Base-by-base conservation (phyloP, 2,329 filamentous ascomycete genomes). In the Aureobasidium sp. region DNA sequence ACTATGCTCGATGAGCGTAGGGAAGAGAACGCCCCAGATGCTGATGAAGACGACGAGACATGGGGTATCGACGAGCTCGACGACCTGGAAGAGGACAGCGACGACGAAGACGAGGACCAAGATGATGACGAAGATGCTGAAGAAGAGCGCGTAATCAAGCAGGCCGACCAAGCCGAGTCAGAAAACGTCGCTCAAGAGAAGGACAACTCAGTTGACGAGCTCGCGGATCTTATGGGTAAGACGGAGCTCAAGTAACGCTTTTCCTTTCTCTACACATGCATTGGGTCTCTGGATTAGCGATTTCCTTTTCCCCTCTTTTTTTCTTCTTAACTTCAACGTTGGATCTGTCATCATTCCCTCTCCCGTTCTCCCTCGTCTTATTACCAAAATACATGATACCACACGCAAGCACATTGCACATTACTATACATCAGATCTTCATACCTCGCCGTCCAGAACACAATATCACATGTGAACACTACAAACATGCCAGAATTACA, bases 21-120 rank as follows among this genome's bases (percentile, higher is more conserved):
- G 50, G 76, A 76, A 54, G 85, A 88, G 67, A 77, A 81, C 27
- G 75, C 76, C 24, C 80, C 78, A 19, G 77, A 82, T 11, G 78
- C 82, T 5, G 87, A 81, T 31, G 87, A 87, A 66, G 70, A 93
- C 40, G 81, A 88, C 47, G 88, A 91, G 64, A 84, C 86, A 27
- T 94, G 90, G 89, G 90, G 90, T 44, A 75, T 97, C 27, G 93
- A 96, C 71, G 89, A 89, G 70, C 82, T 96, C 48, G 89, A 88
- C 68, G 92, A 97, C 68, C 84, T 97, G 1, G 89, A 91, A 56
- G 82, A 85, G 11, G 83, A 85, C 14, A 86, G 87, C 3, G 87
- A 86, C 14, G 86, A 86, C 15, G 87, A 88, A 19, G 86, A 89
- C 1, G 85, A 87, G 56, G 84, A 84, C 22, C 75, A 76, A 0